Percentiles rank a stretch among this genome's conserved stretches.
Conservation (phyloP, 805 yeast genomes). For the Yarrowia sp. region DNA sequence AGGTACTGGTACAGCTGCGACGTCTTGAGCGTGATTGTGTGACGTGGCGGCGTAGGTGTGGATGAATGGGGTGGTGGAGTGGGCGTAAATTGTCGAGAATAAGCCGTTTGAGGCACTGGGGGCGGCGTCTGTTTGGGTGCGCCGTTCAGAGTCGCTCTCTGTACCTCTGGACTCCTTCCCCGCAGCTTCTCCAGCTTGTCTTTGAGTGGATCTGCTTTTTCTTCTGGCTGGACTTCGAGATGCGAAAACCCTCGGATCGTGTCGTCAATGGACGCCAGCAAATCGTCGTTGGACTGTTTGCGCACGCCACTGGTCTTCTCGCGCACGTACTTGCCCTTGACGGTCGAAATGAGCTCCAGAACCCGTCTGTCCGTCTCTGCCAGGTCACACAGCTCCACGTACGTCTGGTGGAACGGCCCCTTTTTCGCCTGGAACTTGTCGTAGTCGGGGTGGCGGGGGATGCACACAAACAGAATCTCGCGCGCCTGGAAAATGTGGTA, state of each 20-base stretch:
- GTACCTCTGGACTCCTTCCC: slow-evolving; percentile 21
- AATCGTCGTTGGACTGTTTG: slow-evolving; percentile 1
- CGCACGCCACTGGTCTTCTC: neutral
- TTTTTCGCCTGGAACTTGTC: slow-evolving; percentile 28
- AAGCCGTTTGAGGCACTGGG: neutral
- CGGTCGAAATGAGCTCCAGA: slow-evolving; percentile 18
- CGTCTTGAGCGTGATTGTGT: slow-evolving; percentile 2
- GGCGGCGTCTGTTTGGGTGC: slow-evolving; percentile 1
- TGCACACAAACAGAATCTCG: slow-evolving; percentile 31
- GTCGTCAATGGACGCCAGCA: slow-evolving; percentile 8
- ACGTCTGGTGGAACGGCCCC: slow-evolving; percentile 32
- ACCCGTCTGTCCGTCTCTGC: slow-evolving; percentile 11
- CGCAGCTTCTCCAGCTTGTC: slow-evolving; percentile 24
- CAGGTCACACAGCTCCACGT: slow-evolving; percentile 28
- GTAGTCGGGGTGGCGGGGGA: slow-evolving; percentile 33
- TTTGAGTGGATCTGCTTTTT: neutral
- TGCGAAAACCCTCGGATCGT: slow-evolving; percentile 8
- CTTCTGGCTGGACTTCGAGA: neutral
- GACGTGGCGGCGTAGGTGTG: neutral
- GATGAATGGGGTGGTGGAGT: neutral
- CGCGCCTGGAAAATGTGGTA: slow-evolving; percentile 29
- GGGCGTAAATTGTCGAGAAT: neutral
- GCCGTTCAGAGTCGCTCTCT: slow-evolving; percentile 10
- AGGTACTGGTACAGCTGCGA: neutral
- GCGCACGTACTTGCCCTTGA: slow-evolving; percentile 19